Evolutionary conservation across 441 rosid genomes (phyloP).

Genomic region (Brassica balearica): DNA sequence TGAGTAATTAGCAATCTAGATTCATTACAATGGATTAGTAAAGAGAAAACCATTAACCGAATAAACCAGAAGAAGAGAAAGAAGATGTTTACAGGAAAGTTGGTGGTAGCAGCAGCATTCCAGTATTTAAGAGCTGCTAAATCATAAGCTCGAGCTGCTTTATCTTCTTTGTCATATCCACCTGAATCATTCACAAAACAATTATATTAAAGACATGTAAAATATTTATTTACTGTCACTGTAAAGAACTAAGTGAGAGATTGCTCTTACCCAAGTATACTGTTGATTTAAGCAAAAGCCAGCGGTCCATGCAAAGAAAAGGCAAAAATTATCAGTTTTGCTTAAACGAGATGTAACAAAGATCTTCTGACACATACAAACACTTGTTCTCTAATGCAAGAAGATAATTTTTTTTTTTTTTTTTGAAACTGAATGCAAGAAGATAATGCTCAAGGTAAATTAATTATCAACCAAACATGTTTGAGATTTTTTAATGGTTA

Average conservation of each 20-base stretch:
- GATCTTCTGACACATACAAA: background rate
- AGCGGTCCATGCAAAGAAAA: slow-evolving; percentile 32
- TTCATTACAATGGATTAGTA: slow-evolving; percentile 2
- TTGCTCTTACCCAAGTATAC: slow-evolving; percentile 45
- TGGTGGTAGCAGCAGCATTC: slow-evolving; percentile 91
- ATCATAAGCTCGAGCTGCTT: slow-evolving; percentile 95
- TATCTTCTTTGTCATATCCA: slow-evolving; percentile 97
- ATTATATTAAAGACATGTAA: background rate
- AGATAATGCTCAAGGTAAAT: background rate
- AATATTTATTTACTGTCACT: background rate
- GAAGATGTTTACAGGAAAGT: slow-evolving; percentile 64
- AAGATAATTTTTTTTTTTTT: background rate
- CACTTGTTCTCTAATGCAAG: background rate
- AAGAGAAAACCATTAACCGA: background rate
- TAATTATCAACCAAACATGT: slow-evolving; percentile 1
- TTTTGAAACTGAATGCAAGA: too few relatives aligned
- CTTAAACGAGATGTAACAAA: slow-evolving; percentile 1
- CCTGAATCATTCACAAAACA: slow-evolving; percentile 50
- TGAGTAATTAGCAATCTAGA: slow-evolving; percentile 66
- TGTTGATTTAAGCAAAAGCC: slow-evolving; percentile 32
- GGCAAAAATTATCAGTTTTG: background rate
- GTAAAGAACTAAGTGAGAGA: background rate
- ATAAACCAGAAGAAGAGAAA: background rate
- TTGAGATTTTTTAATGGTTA: background rate
- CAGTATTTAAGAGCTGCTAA: slow-evolving; percentile 94